Percentiles rank a stretch among this genome's conserved stretches.
Conservation (phyloP, 441 rosid species). For the Mallotus japonicus region DNA sequence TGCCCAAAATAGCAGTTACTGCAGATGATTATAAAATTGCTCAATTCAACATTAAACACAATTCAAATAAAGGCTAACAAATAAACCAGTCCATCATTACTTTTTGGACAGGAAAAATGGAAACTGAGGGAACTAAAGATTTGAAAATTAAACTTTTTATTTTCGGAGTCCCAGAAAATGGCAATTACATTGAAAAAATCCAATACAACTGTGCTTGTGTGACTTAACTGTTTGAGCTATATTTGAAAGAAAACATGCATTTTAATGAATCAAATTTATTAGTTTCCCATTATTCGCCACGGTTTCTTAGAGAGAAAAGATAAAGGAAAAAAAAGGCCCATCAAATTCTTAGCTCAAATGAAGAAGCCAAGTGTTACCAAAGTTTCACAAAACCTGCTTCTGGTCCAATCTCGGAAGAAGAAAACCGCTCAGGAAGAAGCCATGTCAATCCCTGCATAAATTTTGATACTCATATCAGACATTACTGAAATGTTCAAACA, state of each 20-base stretch:
- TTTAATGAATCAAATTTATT: not conserved
- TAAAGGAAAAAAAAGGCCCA: constrained; percentile 6
- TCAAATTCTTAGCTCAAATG: constrained; percentile 35
- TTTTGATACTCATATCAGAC: constrained; percentile 22
- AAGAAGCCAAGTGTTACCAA: constrained; percentile 73
- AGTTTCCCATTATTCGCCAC: not conserved
- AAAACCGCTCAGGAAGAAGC: constrained; percentile 94
- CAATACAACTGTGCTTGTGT: not conserved
- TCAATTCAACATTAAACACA: constrained; percentile 20
- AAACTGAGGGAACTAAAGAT: not conserved
- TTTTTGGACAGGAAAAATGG: not conserved
- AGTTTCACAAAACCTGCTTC: constrained; percentile 99
- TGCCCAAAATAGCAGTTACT: constrained; percentile 84
- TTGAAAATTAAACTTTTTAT: not conserved
- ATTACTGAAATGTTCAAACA: constrained; percentile 12
- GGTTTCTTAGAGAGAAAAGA: not conserved
- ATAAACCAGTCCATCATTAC: not conserved
- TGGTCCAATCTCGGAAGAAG: constrained; percentile 92
- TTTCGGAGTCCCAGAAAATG: not conserved
- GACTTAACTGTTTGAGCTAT: not conserved
- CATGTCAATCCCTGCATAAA: constrained; percentile 82
- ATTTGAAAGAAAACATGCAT: not conserved
- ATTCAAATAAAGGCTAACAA: not conserved
- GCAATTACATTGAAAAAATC: constrained; percentile 3
- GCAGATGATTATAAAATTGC: constrained; percentile 39